A percentile compares a stretch with the other conserved stretches of the same genome.
Conservation (phyloP, 2,329 filamentous ascomycete genomes). For the Talaromyces sp. region DNA sequence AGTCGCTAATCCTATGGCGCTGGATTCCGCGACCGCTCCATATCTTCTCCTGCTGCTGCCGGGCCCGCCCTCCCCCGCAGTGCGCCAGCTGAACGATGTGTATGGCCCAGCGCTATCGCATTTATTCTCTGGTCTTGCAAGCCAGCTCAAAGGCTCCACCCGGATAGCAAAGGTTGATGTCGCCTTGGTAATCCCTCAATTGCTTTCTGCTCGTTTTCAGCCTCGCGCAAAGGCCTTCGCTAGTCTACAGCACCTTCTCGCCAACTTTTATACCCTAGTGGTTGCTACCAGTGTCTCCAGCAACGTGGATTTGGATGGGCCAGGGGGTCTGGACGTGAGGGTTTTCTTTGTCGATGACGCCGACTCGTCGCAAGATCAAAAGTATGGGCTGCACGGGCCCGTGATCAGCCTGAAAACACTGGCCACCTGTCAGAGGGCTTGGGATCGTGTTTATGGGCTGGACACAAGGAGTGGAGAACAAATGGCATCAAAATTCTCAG, state of each 20-base stretch:
- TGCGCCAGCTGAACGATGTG: constrained; percentile 50
- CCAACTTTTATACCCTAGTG: constrained; percentile 71
- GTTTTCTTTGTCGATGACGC: constrained; percentile 67
- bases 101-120: constrained; percentile 57
- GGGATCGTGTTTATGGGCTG: constrained; percentile 28
- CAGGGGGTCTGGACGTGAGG: constrained; percentile 69
- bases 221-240: constrained; percentile 58
- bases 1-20: neutral
- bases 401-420: constrained; percentile 46
- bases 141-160: constrained; percentile 23
- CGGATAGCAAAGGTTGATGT: constrained; percentile 46
- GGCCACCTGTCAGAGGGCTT: constrained; percentile 31
- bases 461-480: constrained; percentile 22
- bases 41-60: constrained; percentile 56
- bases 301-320: constrained; percentile 58
- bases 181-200: constrained; percentile 59
- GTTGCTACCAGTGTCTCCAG: constrained; percentile 64
- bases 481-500: constrained; percentile 25
- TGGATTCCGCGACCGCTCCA: constrained; percentile 10
- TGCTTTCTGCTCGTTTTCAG: constrained; percentile 47
- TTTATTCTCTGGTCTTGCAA: constrained; percentile 47
- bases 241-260: constrained; percentile 67
- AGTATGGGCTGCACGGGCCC: constrained; percentile 37
- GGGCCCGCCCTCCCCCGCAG: constrained; percentile 53
- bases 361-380: constrained; percentile 17